Percentiles rank a stretch among this genome's conserved stretches.
Evolutionary conservation across 2,329 filamentous ascomycete species (phyloP).

Genomic region (Fusarium avenaceum): DNA sequence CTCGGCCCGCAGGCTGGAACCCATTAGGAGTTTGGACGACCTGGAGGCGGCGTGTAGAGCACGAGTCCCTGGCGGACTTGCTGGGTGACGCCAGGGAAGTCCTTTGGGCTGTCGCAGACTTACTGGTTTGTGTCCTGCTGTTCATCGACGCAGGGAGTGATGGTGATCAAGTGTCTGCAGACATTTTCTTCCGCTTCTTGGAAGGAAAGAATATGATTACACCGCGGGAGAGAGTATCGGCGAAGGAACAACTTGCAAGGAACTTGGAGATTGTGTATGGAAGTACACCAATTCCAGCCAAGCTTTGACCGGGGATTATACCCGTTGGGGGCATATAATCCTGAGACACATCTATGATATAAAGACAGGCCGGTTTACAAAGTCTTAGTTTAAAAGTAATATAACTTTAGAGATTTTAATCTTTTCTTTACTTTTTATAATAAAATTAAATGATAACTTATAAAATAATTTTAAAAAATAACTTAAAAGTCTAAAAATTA

Average conservation of each 20-base stretch:
- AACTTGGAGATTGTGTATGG: constrained; percentile 58
- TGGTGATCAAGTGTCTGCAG: constrained; percentile 53
- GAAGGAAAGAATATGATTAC: constrained; percentile 43
- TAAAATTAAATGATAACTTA: no score
- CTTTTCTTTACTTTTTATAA: no score
- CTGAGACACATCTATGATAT: no score
- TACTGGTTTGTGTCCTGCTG: constrained; percentile 60
- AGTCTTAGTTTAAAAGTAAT: no score
- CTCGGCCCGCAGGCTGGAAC: constrained; percentile 48
- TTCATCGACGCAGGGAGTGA: constrained; percentile 57
- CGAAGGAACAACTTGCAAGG: constrained; percentile 48
- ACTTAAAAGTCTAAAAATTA: no score
- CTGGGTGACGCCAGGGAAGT: constrained; percentile 62
- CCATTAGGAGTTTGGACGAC: constrained; percentile 57
- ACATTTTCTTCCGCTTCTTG: constrained; percentile 59
- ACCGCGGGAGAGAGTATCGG: constrained; percentile 36
- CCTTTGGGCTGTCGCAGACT: constrained; percentile 60
- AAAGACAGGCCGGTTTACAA: no score
- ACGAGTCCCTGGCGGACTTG: constrained; percentile 55
- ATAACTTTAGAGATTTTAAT: no score
- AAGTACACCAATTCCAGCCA: constrained; percentile 28
- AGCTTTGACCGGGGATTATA: constrained; percentile 39
- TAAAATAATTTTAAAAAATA: no score
- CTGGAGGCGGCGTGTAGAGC: constrained; percentile 56
- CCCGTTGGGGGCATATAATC: no score